Evolutionary conservation across 805 yeast genomes (phyloP).

Genomic region (Candida methanosorbosa): DNA sequence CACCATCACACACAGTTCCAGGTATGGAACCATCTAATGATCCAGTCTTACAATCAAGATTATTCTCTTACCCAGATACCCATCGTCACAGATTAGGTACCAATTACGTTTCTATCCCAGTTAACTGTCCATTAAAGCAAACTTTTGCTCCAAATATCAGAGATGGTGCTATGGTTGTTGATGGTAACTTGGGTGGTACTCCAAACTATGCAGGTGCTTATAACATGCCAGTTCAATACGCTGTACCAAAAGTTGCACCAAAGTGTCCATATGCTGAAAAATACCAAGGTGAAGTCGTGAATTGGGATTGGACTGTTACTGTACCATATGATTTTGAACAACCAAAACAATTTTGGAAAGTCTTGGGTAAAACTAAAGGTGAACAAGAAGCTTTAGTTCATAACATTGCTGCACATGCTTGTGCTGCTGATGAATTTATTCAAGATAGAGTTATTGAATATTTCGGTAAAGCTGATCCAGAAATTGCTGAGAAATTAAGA

Average conservation of each 20-base stretch:
- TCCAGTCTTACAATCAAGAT: conserved; percentile 75
- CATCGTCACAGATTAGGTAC: conserved; percentile 76
- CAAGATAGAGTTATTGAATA: conserved; percentile 73
- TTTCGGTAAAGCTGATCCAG: conserved; percentile 65
- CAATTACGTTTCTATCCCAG: conserved; percentile 81
- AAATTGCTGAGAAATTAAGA: conserved; percentile 60
- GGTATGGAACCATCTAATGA: conserved; percentile 78
- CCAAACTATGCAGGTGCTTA: conserved; percentile 67
- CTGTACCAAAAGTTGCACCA: conserved; percentile 24
- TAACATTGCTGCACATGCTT: conserved; percentile 71
- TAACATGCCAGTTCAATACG: conserved; percentile 38
- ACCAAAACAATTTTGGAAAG: conserved; percentile 71
- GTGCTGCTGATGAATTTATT: conserved; percentile 60
- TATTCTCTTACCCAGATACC: conserved; percentile 79
- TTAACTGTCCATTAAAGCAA: conserved; percentile 68
- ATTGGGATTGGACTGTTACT: conserved; percentile 76
- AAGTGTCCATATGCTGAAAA: conserved; percentile 16
- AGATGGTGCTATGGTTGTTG: conserved; percentile 70
- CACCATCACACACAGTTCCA: conserved; percentile 81
- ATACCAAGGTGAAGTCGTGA: conserved; percentile 33
- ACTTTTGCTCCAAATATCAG: conserved; percentile 65
- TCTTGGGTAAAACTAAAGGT: conserved; percentile 66
- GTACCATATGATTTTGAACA: conserved; percentile 63
- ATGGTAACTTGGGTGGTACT: conserved; percentile 65
- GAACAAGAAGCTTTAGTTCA: conserved; percentile 80